A percentile compares a stretch with the other conserved stretches of the same genome.
Evolutionary conservation across 768 basidiomycete species (phyloP).

Genomic region (Suillus lakei): DNA sequence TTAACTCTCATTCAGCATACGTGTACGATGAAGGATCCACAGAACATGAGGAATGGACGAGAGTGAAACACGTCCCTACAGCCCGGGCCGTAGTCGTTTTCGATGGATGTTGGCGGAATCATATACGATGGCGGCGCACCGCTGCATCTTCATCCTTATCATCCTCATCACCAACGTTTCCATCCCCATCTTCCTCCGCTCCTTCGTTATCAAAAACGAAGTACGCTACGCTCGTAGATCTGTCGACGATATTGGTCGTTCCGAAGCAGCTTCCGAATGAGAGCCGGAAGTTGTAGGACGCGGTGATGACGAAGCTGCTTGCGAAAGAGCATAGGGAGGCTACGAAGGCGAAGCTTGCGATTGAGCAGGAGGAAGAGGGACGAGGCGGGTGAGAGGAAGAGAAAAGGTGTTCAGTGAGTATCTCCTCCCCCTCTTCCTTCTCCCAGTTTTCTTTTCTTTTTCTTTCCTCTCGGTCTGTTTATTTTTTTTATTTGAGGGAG

Average conservation of each 20-base stretch:
- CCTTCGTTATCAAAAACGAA: slow-evolving; percentile 44
- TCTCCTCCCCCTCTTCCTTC: too few species aligned
- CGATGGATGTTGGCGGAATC: slow-evolving; percentile 88
- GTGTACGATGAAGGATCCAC: slow-evolving; percentile 69
- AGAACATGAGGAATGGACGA: slow-evolving; percentile 74
- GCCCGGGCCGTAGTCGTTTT: slow-evolving; percentile 78
- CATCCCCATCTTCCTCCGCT: slow-evolving; percentile 39
- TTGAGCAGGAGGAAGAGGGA: slow-evolving; percentile 96
- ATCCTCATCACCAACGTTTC: too few species aligned
- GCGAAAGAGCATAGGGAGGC: slow-evolving; percentile 91
- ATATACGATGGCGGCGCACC: slow-evolving; percentile 78
- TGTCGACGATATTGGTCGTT: slow-evolving; percentile 70
- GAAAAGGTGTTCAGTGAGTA: slow-evolving; percentile 79
- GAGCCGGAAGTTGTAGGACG: slow-evolving; percentile 88
- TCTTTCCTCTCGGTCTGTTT: not conserved
- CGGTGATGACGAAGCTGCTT: slow-evolving; percentile 73
- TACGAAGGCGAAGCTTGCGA: slow-evolving; percentile 86
- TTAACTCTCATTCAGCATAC: too few species aligned
- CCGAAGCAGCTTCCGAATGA: slow-evolving; percentile 89
- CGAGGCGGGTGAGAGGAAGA: slow-evolving; percentile 84
- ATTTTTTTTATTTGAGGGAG: too few species aligned
- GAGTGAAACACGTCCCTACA: slow-evolving; percentile 88
- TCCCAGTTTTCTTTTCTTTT: too few species aligned
- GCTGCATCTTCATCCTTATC: slow-evolving; percentile 49
- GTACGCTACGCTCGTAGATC: slow-evolving; percentile 74